phyloP scores from a whole-genome alignment of 2,329 filamentous ascomycete species.

The Ceratocystis alfenasii region DNA sequence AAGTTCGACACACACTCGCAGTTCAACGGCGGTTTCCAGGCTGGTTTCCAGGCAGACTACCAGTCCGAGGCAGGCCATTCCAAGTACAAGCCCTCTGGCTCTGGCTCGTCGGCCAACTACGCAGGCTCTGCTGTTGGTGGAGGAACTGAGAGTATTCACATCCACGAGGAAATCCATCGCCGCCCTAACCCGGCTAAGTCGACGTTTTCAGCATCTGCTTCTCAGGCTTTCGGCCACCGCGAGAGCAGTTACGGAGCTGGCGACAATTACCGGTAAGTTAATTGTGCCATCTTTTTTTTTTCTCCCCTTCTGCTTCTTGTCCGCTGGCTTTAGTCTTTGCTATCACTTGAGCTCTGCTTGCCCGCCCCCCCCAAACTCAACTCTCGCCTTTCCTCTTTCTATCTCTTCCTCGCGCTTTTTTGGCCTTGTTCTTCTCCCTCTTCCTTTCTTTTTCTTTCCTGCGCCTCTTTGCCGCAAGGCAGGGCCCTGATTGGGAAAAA shows the following conservation, averaged over 20 bases:
- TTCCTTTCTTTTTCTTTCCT: conserved; percentile 24
- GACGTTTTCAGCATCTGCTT: conserved; percentile 8
- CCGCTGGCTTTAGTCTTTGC: neutral
- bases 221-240: conserved; percentile 10
- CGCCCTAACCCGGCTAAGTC: conserved; percentile 17
- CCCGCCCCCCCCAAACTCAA: conserved; percentile 12
- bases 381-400: neutral
- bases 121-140: conserved; percentile 3
- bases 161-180: conserved; percentile 21
- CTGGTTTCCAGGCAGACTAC: neutral
- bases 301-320: neutral
- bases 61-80: neutral
- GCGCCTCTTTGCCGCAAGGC: conserved; percentile 5
- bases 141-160: conserved; percentile 13
- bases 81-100: conserved; percentile 7
- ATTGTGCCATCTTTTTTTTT: too few relatives aligned
- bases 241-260: conserved; percentile 16
- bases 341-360: conserved; percentile 16
- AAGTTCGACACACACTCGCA: neutral
- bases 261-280: conserved; percentile 19
- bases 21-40: neutral
- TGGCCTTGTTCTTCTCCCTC: neutral
- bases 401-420: neutral
- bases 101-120: conserved; percentile 9
- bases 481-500: conserved; percentile 6